These are phyloP conservation scores for Lipomyces kockii DNA, from an alignment of 805 yeast genomes.

Conservation along the genomic window DNA sequence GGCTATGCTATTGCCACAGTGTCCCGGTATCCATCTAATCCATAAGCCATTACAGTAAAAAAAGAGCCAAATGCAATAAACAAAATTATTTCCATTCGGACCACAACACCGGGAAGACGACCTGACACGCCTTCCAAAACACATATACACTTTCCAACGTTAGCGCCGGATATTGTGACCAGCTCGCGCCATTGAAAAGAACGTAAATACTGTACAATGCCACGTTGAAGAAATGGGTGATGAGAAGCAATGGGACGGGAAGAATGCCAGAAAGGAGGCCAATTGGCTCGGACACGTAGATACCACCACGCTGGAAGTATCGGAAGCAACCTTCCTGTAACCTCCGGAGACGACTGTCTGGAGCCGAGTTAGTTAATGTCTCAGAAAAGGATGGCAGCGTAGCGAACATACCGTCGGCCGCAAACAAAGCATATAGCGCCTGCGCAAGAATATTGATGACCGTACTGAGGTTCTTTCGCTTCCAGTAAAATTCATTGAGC, in stretches of 20 bases:
- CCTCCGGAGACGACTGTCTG: slow-evolving; percentile 51
- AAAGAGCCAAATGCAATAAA: neutral
- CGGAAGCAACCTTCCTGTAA: slow-evolving; percentile 88
- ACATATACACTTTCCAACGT: slow-evolving; percentile 29
- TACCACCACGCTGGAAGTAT: slow-evolving; percentile 86
- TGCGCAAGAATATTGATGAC: slow-evolving; percentile 89
- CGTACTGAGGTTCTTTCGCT: slow-evolving; percentile 76
- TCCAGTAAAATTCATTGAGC: slow-evolving; percentile 69
- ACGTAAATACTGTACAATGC: slow-evolving; percentile 75
- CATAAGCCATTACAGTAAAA: neutral
- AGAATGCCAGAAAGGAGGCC: slow-evolving; percentile 80
- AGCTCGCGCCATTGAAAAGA: slow-evolving; percentile 26
- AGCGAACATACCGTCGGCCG: slow-evolving; percentile 63
- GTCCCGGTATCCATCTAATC: neutral
- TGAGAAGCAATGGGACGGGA: slow-evolving; percentile 73
- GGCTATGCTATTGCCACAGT: neutral
- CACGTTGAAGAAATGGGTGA: slow-evolving; percentile 87
- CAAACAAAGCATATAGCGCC: slow-evolving; percentile 87
- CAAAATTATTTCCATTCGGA: slow-evolving; percentile 20
- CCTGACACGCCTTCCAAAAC: slow-evolving; percentile 35
- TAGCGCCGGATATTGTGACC: slow-evolving; percentile 33
- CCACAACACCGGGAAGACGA: slow-evolving; percentile 33
- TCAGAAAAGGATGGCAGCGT: neutral
- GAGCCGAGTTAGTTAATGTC: neutral
- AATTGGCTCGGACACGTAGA: slow-evolving; percentile 75